These are phyloP conservation scores for Carex kokanica DNA, from an alignment of 176 grass and related monocot species.

Conservation along the genomic window DNA sequence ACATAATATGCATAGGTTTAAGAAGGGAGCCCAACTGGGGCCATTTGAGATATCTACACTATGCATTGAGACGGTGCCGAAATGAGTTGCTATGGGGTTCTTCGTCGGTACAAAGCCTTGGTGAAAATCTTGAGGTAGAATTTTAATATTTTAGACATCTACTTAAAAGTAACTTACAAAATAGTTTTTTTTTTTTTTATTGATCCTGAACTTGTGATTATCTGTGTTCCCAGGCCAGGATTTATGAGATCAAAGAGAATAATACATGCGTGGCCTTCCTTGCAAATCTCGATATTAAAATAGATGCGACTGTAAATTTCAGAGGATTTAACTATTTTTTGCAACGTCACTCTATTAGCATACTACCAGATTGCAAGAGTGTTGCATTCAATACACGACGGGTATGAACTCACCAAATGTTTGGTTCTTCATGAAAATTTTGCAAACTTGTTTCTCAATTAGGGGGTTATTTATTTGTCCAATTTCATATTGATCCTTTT, in stretches of 20 bases:
- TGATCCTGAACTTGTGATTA: slow-evolving; percentile 3
- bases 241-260: slow-evolving; percentile 44
- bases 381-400: slow-evolving; percentile 73
- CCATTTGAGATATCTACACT: slow-evolving; percentile 70
- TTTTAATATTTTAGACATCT: background rate
- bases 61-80: slow-evolving; percentile 51
- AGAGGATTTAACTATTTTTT: slow-evolving; percentile 57
- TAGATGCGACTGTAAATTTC: slow-evolving; percentile 59
- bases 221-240: slow-evolving; percentile 28
- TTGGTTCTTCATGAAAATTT: background rate
- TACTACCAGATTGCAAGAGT: slow-evolving; percentile 77
- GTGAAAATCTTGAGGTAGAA: slow-evolving; percentile 42
- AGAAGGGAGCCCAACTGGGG: slow-evolving; percentile 82
- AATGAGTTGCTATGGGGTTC: slow-evolving; percentile 60
- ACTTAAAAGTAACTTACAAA: background rate
- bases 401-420: slow-evolving; percentile 26
- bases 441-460: too few species aligned
- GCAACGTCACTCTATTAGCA: slow-evolving; percentile 62
- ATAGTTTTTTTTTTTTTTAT: background rate
- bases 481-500: background rate
- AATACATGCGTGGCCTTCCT: slow-evolving; percentile 85
- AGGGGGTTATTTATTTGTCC: background rate
- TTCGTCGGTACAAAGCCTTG: slow-evolving; percentile 31
- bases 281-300: slow-evolving; percentile 57
- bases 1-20: slow-evolving; percentile 39